Conservation (phyloP, 108 stramenopile species). For the Nitzschia sp. region DNA sequence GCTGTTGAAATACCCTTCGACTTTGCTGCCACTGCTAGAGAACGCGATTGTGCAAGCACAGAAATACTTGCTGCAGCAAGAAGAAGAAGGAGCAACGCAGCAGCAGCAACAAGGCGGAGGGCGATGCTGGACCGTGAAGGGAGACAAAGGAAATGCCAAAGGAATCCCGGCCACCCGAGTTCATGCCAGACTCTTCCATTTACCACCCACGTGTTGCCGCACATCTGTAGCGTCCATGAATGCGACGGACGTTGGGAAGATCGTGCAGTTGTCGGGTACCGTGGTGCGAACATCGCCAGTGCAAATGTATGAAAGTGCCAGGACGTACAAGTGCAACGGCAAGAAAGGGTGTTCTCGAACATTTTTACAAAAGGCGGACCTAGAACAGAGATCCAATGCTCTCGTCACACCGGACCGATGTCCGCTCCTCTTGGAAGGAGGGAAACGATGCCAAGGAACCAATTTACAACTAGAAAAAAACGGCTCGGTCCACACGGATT, state of each 20-base stretch:
- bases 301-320: conserved; percentile 89
- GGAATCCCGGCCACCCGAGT: conserved; percentile 46
- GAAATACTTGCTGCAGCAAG: conserved; percentile 19
- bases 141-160: conserved; percentile 39
- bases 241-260: conserved; percentile 80
- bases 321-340: conserved; percentile 79
- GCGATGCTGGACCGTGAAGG: conserved; percentile 30
- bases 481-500: conserved; percentile 79
- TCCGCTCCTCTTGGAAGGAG: conserved; percentile 40
- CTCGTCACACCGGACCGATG: conserved; percentile 74
- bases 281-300: conserved; percentile 88
- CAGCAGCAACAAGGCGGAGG: conserved; percentile 18
- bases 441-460: conserved; percentile 56
- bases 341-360: conserved; percentile 63
- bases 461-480: conserved; percentile 56
- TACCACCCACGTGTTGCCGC: conserved; percentile 88
- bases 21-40: conserved; percentile 69
- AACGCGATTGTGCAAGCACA: conserved; percentile 65
- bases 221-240: conserved; percentile 73
- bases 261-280: conserved; percentile 93
- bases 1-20: conserved; percentile 74
- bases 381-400: conserved; percentile 86
- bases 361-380: conserved; percentile 82
- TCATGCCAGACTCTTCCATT: conserved; percentile 86
- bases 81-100: not conserved